A percentile compares a stretch with the other conserved stretches of the same genome.
Evolutionary conservation across 495 filamentous ascomycete genomes (phyloP).

Genomic region (Aspergillus bertholletiae): DNA sequence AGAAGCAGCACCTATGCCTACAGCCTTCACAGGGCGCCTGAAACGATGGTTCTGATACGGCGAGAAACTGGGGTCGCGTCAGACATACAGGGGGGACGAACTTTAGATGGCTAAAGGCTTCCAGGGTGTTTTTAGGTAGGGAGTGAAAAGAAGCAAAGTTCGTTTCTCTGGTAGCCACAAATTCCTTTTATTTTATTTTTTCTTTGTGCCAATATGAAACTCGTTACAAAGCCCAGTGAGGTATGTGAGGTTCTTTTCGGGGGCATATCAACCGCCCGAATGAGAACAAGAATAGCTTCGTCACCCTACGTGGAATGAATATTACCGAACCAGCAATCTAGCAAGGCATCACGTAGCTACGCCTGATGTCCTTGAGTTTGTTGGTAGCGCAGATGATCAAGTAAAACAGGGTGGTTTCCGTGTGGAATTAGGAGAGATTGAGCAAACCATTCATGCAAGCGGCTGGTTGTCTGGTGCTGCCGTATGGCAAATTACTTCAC

Average conservation of each 20-base stretch:
- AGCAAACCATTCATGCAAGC: neutral
- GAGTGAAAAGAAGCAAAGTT: no score
- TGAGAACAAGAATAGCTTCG: conserved; percentile 1
- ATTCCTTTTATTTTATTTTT: no score
- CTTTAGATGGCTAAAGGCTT: no score
- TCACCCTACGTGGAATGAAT: neutral
- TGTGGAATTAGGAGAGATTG: conserved; percentile 8
- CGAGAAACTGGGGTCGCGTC: no score
- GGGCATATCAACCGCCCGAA: conserved; percentile 1
- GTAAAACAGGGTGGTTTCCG: conserved; percentile 9
- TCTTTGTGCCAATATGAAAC: no score
- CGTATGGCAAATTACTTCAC: neutral
- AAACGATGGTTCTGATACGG: no score
- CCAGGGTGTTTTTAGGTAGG: no score
- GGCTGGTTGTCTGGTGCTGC: neutral
- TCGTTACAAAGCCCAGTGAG: neutral
- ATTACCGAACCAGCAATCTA: conserved; percentile 7
- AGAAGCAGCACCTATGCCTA: no score
- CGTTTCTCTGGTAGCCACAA: no score
- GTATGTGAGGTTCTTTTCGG: conserved; percentile 2
- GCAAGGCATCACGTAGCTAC: neutral
- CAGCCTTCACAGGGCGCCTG: no score
- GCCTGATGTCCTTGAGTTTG: neutral
- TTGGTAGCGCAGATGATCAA: conserved; percentile 6
- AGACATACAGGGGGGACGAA: no score